phyloP scores from a whole-genome alignment of 306 rosid species.

The Castanospermum australe region DNA sequence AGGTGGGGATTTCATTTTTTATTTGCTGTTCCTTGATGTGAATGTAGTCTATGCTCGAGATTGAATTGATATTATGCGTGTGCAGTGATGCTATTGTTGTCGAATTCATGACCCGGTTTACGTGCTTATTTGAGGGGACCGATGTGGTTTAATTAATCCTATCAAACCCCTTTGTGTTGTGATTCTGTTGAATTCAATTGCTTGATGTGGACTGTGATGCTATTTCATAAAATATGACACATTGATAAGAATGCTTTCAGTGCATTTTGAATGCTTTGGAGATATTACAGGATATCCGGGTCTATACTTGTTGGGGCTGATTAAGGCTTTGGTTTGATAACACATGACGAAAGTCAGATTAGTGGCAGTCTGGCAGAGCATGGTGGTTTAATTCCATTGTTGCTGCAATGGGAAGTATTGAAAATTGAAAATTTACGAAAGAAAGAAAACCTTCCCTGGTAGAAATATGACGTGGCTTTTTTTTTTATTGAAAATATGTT shows the following conservation, averaged over 20 bases:
- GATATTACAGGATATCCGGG: not conserved
- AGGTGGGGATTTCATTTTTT: conserved; percentile 44
- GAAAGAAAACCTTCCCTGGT: not conserved
- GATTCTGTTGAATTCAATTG: not conserved
- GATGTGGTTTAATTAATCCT: not conserved
- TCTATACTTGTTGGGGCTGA: not conserved
- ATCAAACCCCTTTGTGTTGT: not conserved
- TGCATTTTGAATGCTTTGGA: not conserved
- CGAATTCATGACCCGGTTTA: not conserved
- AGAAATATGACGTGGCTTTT: not conserved
- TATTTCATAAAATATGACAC: not conserved
- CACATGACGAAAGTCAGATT: not conserved
- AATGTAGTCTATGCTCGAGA: not conserved
- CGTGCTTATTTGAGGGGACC: not conserved
- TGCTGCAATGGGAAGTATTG: not conserved
- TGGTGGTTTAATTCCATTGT: not conserved
- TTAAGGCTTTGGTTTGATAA: not conserved
- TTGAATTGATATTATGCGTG: not conserved
- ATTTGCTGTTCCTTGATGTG: not conserved
- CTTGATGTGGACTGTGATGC: not conserved
- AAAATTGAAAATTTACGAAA: not conserved
- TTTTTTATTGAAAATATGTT: too few relatives aligned
- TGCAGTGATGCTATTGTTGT: not conserved
- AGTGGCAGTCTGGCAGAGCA: not conserved
- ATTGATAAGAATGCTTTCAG: not conserved